Percentiles rank a stretch among this genome's conserved stretches.
Conservation (phyloP, 768 basidiomycete genomes). For the Amanita brunnescens region DNA sequence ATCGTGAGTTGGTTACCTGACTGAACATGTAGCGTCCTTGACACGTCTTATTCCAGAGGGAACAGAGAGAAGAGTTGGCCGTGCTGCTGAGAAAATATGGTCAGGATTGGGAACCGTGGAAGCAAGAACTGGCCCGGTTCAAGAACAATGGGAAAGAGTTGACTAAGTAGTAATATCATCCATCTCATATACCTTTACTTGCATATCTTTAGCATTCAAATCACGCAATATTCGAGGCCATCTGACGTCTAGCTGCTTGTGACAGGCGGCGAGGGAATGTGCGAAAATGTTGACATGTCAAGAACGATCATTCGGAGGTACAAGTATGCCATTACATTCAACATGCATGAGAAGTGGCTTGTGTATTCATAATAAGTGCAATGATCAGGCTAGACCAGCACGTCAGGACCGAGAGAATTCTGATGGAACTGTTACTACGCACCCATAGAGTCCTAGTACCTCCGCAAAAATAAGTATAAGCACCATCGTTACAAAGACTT, state of each 20-base stretch:
- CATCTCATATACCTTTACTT: background rate
- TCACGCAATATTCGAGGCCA: too few relatives aligned
- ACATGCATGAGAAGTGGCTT: constrained; percentile 36
- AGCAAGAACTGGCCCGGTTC: constrained; percentile 67
- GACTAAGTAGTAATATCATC: constrained; percentile 9
- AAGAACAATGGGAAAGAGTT: constrained; percentile 64
- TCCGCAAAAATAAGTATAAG: constrained; percentile 91
- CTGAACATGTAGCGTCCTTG: background rate
- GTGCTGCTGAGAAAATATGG: constrained; percentile 79
- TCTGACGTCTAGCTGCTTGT: too few relatives aligned
- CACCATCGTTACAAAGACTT: constrained; percentile 93
- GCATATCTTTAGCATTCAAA: background rate
- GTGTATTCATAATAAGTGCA: constrained; percentile 86
- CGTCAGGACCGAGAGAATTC: background rate
- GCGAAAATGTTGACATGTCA: too few relatives aligned
- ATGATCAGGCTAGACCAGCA: constrained; percentile 56
- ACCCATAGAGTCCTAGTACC: constrained; percentile 86
- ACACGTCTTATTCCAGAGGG: constrained; percentile 41
- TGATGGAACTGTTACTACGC: constrained; percentile 16
- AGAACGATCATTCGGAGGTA: background rate
- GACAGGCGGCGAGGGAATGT: too few relatives aligned
- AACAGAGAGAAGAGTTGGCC: constrained; percentile 76
- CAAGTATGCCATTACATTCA: constrained; percentile 1
- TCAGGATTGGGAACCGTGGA: constrained; percentile 80
- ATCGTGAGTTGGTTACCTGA: constrained; percentile 42